Evolutionary conservation across 306 rosid species (phyloP).

Genomic region (Glycyrrhiza uralensis): DNA sequence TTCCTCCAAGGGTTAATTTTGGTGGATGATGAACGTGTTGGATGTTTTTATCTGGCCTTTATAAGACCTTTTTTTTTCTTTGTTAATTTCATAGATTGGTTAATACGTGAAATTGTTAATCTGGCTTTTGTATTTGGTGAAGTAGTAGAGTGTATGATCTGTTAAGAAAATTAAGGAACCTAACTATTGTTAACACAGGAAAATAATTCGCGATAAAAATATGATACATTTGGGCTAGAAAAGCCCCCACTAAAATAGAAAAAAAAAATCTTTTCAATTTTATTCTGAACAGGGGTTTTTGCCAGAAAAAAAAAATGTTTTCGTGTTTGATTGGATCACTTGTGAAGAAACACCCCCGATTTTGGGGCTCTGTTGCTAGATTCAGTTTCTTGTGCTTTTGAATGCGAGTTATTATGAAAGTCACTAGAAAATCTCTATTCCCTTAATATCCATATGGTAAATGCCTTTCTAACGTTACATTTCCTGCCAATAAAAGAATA

Average conservation of each 20-base stretch:
- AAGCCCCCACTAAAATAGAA: background rate
- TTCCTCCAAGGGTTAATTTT: background rate
- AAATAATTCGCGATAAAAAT: background rate
- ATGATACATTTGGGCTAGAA: background rate
- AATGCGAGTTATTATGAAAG: background rate
- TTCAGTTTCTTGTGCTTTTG: background rate
- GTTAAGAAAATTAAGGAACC: background rate
- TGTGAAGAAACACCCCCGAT: background rate
- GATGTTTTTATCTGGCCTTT: slow-evolving; percentile 1
- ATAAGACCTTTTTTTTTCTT: background rate
- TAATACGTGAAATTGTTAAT: background rate
- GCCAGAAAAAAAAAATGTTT: background rate
- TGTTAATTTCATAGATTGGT: background rate
- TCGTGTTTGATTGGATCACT: background rate
- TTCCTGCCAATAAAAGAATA: background rate
- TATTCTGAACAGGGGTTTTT: background rate
- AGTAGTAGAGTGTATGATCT: background rate
- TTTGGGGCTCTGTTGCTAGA: background rate
- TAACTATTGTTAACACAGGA: background rate
- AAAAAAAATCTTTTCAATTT: background rate
- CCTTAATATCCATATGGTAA: background rate
- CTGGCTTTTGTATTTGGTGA: slow-evolving; percentile 3
- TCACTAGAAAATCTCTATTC: background rate
- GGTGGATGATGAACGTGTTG: background rate
- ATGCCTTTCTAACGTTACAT: background rate